Conservation (phyloP, 306 rosid species). For the Arachis stenosperma region DNA sequence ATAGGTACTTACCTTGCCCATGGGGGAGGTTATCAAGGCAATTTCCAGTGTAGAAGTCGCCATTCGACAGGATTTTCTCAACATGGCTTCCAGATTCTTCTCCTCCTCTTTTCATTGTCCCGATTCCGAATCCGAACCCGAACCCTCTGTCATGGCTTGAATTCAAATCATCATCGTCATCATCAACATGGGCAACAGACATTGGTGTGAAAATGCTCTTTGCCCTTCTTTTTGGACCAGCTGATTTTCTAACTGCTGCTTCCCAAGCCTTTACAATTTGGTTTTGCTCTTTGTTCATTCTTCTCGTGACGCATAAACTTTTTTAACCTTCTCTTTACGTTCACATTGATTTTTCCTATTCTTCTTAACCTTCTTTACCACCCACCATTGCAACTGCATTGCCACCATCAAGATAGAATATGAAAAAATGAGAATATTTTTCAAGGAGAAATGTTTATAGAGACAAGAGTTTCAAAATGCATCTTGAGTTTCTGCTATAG, state of each 20-base stretch:
- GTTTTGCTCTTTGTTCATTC: slow-evolving; percentile 68
- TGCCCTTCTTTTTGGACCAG: slow-evolving; percentile 55
- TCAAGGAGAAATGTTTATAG: slow-evolving; percentile 42
- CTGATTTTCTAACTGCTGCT: slow-evolving; percentile 70
- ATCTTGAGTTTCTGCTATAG: slow-evolving; percentile 1
- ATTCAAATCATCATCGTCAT: slow-evolving; percentile 52
- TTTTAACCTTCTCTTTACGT: neutral
- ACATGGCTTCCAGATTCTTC: slow-evolving; percentile 47
- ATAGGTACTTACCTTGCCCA: slow-evolving; percentile 82
- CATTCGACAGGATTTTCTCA: slow-evolving; percentile 68
- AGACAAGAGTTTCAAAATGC: slow-evolving; percentile 19
- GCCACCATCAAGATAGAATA: slow-evolving; percentile 18
- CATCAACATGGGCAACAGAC: slow-evolving; percentile 88
- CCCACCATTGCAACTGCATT: slow-evolving; percentile 26
- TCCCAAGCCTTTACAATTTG: slow-evolving; percentile 73
- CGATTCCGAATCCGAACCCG: too few relatives aligned
- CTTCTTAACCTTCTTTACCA: slow-evolving; percentile 50
- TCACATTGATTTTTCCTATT: slow-evolving; percentile 26
- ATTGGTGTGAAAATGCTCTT: slow-evolving; percentile 66
- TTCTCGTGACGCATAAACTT: slow-evolving; percentile 33
- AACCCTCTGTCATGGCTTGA: slow-evolving; percentile 18
- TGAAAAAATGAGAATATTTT: neutral
- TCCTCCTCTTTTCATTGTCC: too few relatives aligned
- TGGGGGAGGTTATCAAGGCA: slow-evolving; percentile 64
- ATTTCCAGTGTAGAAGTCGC: slow-evolving; percentile 83